Base-by-base conservation (phyloP, 805 yeast genomes). In the Ogataea nonfermentans region DNA sequence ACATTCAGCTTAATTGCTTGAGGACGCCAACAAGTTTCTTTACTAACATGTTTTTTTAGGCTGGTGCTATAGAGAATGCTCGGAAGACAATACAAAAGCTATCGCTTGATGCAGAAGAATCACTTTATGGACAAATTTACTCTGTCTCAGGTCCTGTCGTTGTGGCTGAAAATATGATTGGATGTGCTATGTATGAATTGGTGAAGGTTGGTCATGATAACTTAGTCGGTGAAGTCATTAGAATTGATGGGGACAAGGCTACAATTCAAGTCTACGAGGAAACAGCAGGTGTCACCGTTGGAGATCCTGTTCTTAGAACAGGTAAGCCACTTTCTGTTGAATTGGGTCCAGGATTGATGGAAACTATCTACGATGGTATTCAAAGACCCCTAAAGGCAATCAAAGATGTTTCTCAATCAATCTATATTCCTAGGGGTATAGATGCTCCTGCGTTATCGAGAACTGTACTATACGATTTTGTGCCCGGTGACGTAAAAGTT, bases 291-390 rank as follows among this genome's bases (percentile, higher is more conserved):
- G 93, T 93, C 43, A 91, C 97, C 32, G 98, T 93, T 32, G 99
- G 99, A 59, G 99, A 93, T 65, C 99, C 99, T 3, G 99, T 93
- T 38, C 71, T 87, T 58, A 83, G 99, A 73, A 93, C 99, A 6
- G 99, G 99, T 49, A 89, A 93, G 68, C 99, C 99, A n/a, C 74
- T 93, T 55, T 89, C 97, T 37, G 99, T 93, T 39, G 99, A 93
- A 70, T 74, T 93, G 63, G 99, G 99, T 62, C 99, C 99, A 22
- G 99, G 99, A 65, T 77, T 93, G 58, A 90, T 93, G 96, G 99
- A 93, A 70, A 93, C 96, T 53, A 93, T 93, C 63, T 93, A 93
- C 63, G 99, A 93, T 68, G 99, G 99, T 75, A 93, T 93, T 66
- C 99, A 93, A 72, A 88, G 99, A 74, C 99, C 99, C 31, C 78